Conservation (phyloP, 495 filamentous ascomycete species). For the Xylaria venustula region DNA sequence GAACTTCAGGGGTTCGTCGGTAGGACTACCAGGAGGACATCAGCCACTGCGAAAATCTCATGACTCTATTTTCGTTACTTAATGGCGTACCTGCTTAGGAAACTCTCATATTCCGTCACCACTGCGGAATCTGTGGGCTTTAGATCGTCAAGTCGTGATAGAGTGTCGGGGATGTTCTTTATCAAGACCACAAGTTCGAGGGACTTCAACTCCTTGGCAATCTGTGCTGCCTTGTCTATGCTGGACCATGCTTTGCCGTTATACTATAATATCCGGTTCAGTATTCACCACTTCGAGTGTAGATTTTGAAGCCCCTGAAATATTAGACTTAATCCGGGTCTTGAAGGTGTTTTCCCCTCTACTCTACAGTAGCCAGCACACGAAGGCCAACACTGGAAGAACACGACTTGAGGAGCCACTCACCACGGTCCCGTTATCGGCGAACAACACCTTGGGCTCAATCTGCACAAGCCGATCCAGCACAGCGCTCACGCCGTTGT, state of each 20-base stretch:
- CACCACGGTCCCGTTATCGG: conserved; percentile 72
- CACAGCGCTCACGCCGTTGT: conserved; percentile 70
- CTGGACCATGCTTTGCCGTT: conserved; percentile 81
- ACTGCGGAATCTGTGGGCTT: conserved; percentile 47
- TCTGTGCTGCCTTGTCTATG: conserved; percentile 67
- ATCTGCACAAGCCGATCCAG: conserved; percentile 83
- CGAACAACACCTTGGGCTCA: conserved; percentile 74
- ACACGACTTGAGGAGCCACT: no score
- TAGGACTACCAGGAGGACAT: conserved; percentile 24
- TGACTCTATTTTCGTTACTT: background rate
- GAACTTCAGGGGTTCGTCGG: conserved; percentile 58
- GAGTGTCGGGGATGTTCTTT: conserved; percentile 52
- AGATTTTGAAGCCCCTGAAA: no score
- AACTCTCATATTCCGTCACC: conserved; percentile 40
- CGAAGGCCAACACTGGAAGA: no score
- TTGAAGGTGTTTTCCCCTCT: no score
- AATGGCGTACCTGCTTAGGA: conserved; percentile 33
- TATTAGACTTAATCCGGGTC: no score
- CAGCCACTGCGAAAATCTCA: background rate
- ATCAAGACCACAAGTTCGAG: conserved; percentile 70
- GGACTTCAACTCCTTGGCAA: conserved; percentile 58
- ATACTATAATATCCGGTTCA: conserved; percentile 43
- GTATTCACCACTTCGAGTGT: no score
- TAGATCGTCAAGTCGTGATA: conserved; percentile 51
- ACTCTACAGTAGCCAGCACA: no score